Conservation (phyloP, 306 rosid genomes). For the Prunus armeniaca region DNA sequence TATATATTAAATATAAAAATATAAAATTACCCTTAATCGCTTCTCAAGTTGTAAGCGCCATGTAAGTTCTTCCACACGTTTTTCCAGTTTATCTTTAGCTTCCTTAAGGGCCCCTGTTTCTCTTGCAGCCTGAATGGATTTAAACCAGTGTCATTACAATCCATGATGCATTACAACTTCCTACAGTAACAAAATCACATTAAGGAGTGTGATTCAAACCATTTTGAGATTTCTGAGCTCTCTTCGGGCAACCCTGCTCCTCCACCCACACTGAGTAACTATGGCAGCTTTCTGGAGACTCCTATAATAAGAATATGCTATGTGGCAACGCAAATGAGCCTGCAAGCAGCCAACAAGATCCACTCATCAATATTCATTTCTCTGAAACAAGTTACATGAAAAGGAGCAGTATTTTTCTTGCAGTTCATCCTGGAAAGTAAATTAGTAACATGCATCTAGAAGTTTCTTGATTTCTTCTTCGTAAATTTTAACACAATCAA, state of each 20-base stretch:
- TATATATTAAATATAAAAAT: constrained; percentile 18
- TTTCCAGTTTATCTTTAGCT: constrained; percentile 97
- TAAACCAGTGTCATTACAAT: constrained; percentile 5
- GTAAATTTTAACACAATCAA: constrained; percentile 7
- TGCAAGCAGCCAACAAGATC: constrained; percentile 31
- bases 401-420: neutral
- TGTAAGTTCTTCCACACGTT: constrained; percentile 99
- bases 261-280: constrained; percentile 95
- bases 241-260: constrained; percentile 84
- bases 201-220: constrained; percentile 42
- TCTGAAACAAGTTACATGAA: constrained; percentile 5
- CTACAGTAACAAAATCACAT: constrained; percentile 26
- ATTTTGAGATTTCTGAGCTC: constrained; percentile 95
- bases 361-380: neutral
- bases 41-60: constrained; percentile 99
- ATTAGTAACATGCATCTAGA: constrained; percentile 13
- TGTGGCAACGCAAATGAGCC: constrained; percentile 73
- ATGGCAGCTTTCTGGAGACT: constrained; percentile 80
- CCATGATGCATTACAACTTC: constrained; percentile 16
- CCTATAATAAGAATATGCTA: constrained; percentile 72
- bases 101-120: constrained; percentile 99
- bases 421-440: neutral
- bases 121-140: constrained; percentile 80
- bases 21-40: constrained; percentile 72
- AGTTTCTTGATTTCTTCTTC: constrained; percentile 14